Conservation (phyloP, 768 basidiomycete genomes). For the Termitomyces sp. region DNA sequence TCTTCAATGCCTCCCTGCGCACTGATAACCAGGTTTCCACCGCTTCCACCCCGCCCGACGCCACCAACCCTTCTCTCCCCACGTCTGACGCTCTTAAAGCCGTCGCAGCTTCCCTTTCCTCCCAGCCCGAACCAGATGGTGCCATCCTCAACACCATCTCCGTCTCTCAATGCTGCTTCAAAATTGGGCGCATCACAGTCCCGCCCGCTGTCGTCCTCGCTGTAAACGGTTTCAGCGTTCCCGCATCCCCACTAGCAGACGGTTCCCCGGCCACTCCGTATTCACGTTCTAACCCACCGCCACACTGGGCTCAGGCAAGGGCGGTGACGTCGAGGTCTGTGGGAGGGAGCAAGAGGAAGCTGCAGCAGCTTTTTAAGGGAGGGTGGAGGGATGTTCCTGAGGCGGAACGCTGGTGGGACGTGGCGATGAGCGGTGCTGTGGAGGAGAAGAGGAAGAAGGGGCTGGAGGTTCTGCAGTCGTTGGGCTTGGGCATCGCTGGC, state of each 20-base stretch:
- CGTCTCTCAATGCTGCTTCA: constrained; percentile 67
- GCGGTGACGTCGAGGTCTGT: constrained; percentile 29
- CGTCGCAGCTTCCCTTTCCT: constrained; percentile 30
- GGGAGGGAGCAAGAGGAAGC: constrained; percentile 36
- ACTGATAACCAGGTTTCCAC: constrained; percentile 32
- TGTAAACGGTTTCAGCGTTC: constrained; percentile 51
- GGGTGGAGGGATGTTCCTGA: constrained; percentile 63
- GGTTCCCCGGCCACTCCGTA: constrained; percentile 37
- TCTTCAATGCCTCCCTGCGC: constrained; percentile 30
- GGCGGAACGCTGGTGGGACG: constrained; percentile 68
- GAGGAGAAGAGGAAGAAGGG: constrained; percentile 39
- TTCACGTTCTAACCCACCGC: constrained; percentile 44
- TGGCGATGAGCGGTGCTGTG: constrained; percentile 48
- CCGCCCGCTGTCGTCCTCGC: constrained; percentile 67
- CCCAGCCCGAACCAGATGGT: constrained; percentile 49
- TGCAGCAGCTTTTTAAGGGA: constrained; percentile 49
- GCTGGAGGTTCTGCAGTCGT: constrained; percentile 30
- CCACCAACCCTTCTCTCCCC: constrained; percentile 25
- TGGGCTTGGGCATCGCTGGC: constrained; percentile 37
- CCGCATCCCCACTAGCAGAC: constrained; percentile 18
- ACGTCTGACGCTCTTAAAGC: constrained; percentile 29
- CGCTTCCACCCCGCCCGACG: constrained; percentile 17
- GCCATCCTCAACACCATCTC: constrained; percentile 60
- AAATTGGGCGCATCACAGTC: constrained; percentile 68
- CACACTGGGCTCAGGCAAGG: constrained; percentile 46